Base-by-base conservation (phyloP, 495 filamentous ascomycete genomes). In the Articulospora tetracladia region DNA sequence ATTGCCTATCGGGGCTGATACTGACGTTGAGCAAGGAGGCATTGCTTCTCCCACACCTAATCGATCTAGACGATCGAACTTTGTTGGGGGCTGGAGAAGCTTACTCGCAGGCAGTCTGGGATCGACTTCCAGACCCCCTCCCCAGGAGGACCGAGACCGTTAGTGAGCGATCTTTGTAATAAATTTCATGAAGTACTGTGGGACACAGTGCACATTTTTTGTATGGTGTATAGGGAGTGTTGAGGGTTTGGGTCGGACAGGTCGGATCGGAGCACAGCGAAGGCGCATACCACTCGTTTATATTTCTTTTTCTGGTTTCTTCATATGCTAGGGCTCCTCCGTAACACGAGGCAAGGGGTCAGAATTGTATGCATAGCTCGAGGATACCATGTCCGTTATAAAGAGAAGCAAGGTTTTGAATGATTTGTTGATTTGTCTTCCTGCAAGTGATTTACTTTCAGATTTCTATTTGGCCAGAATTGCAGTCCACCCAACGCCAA, bases 221-320 rank as follows among this genome's bases (percentile, higher is more conserved):
- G 27, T 66, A 51, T 48, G 64, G 64, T 67, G 64, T 66, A 66
- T 49, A 67, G 53, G 64, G 54, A 30, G 1, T 32, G 15, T 41
- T 46, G 56, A 15, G 20, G 59, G 36, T 52, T 53, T 59, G 53
- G 57, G 64, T 53, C 55, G 53, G 57, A 49, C 34, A 13, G 56
- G 55, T 52, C 46, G 55, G 57, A 61, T 54, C 49, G 58, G 61
- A 61, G 65, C 65, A 67, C 65, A 67, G 65, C 65, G 65, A 64
- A 62, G 65, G 65, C 65, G 65, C 56, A 67, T 49, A 55, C 20
- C 65, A 63, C 61, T 67, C 65, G 55, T 67, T 64, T 67, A 58
- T 25, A 53, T 46, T 46, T 54, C 34, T 54, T 55, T 62, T 34
- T 53, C 34, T 39, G 20, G 20, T 59, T 23, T 17, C 23, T 30